Percentiles rank a stretch among this genome's conserved stretches.
Evolutionary conservation across 441 rosid genomes (phyloP).

Genomic region (Populus hybrid): DNA sequence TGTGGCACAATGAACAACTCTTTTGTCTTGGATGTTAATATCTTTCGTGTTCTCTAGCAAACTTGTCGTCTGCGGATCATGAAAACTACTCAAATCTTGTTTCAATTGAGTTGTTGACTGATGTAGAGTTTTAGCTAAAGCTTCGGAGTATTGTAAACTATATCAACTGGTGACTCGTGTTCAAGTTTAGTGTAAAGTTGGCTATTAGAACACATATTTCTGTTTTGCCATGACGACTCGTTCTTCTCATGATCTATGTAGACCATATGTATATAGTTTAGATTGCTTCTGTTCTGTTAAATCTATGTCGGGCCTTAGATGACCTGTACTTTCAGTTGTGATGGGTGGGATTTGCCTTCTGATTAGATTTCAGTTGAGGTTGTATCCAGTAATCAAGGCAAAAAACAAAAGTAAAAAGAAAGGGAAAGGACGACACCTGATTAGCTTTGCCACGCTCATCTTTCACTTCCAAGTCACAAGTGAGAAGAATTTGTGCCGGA

Average conservation of each 20-base stretch:
- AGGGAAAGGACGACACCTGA: background rate
- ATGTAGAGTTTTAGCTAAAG: background rate
- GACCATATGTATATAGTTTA: background rate
- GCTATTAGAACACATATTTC: background rate
- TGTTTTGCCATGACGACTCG: background rate
- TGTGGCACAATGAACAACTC: conserved; percentile 13
- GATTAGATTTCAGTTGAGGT: background rate
- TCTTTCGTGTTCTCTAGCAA: conserved; percentile 28
- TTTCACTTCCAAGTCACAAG: background rate
- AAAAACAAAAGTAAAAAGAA: too few relatives aligned
- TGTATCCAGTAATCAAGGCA: background rate
- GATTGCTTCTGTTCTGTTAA: background rate
- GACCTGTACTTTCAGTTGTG: background rate
- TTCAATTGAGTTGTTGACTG: background rate
- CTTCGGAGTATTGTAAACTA: background rate
- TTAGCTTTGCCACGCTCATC: background rate
- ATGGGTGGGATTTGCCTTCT: background rate
- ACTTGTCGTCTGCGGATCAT: background rate
- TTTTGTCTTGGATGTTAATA: conserved; percentile 30
- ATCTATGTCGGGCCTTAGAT: background rate
- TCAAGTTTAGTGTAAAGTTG: background rate
- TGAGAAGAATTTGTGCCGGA: background rate
- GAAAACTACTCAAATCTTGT: background rate
- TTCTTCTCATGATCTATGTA: background rate
- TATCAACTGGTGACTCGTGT: background rate